Evolutionary conservation across 2,329 filamentous ascomycete species (phyloP).

Genomic region (Botryotinia globosa): DNA sequence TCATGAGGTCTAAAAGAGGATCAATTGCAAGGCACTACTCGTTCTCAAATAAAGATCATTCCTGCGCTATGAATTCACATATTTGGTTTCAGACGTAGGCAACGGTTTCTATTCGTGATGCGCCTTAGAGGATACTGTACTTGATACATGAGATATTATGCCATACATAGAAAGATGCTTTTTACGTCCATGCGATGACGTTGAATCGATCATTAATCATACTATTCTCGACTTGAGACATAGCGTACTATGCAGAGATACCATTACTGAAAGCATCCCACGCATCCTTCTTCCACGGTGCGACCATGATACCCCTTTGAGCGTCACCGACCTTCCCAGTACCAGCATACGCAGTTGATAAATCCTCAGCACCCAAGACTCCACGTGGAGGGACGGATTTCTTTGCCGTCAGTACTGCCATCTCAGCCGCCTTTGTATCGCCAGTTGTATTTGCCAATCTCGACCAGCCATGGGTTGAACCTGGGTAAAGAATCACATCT

Average conservation of each 20-base stretch:
- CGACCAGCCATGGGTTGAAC: conserved; percentile 77
- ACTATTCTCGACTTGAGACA: background rate
- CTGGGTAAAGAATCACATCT: conserved; percentile 78
- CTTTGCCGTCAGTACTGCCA: conserved; percentile 77
- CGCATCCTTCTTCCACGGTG: conserved; percentile 63
- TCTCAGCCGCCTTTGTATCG: conserved; percentile 58
- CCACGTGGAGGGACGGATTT: conserved; percentile 73
- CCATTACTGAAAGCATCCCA: conserved; percentile 28
- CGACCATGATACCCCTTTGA: conserved; percentile 72
- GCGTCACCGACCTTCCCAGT: conserved; percentile 71
- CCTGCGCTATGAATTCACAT: background rate
- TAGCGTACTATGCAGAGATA: background rate
- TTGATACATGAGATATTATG: background rate
- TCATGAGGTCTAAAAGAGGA: background rate
- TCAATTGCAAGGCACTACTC: background rate
- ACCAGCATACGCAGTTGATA: conserved; percentile 71
- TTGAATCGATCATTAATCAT: background rate
- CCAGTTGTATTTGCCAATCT: conserved; percentile 62
- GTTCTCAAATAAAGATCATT: background rate
- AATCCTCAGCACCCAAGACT: conserved; percentile 61
- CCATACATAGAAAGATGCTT: background rate
- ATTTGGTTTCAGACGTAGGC: background rate
- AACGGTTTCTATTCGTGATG: background rate
- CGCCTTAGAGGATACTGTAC: background rate
- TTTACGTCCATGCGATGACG: background rate